Percentiles rank a stretch among this genome's conserved stretches.
These are phyloP conservation scores for Cordyceps militaris DNA, from an alignment of 2,329 filamentous ascomycete species.

Conservation along the genomic window DNA sequence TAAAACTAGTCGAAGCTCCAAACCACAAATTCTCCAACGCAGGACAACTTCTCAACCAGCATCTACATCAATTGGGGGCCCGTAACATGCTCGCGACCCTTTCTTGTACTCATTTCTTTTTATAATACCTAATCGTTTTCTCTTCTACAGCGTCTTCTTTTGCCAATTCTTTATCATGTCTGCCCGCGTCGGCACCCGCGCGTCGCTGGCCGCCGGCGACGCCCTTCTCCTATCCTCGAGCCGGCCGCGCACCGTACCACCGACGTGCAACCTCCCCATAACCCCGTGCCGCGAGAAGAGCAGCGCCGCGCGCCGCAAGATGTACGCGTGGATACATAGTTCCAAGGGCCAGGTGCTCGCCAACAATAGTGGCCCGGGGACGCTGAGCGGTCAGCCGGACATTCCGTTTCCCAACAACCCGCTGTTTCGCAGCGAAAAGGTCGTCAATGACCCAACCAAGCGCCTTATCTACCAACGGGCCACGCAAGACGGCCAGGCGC, in stretches of 20 bases:
- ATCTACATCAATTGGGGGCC: slow-evolving; percentile 19
- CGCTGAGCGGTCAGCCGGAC: slow-evolving; percentile 32
- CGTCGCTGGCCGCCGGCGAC: slow-evolving; percentile 25
- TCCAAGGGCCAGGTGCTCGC: slow-evolving; percentile 21
- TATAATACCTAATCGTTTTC: background rate
- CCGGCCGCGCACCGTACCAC: slow-evolving; percentile 14
- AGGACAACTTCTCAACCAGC: slow-evolving; percentile 11
- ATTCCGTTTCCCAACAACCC: slow-evolving; percentile 69
- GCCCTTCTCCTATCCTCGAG: slow-evolving; percentile 22
- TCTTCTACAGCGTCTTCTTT: background rate
- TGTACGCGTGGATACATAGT: slow-evolving; percentile 33
- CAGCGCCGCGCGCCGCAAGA: slow-evolving; percentile 29
- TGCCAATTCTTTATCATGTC: slow-evolving; percentile 20
- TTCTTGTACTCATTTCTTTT: background rate
- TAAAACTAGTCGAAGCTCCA: slow-evolving; percentile 2
- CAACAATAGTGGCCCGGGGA: slow-evolving; percentile 25
- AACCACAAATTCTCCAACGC: slow-evolving; percentile 11
- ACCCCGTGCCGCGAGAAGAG: slow-evolving; percentile 33
- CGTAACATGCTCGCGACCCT: slow-evolving; percentile 16
- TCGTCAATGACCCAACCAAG: slow-evolving; percentile 66
- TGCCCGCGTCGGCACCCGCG: slow-evolving; percentile 17
- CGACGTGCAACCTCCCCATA: slow-evolving; percentile 31
- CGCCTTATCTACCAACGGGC: slow-evolving; percentile 69
- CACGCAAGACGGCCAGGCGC: slow-evolving; percentile 55
- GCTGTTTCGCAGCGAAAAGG: slow-evolving; percentile 61